Percentiles rank a stretch among this genome's conserved stretches.
These are phyloP conservation scores for Ophiostoma populinum DNA, from an alignment of 2,329 filamentous ascomycete genomes.

Conservation along the genomic window DNA sequence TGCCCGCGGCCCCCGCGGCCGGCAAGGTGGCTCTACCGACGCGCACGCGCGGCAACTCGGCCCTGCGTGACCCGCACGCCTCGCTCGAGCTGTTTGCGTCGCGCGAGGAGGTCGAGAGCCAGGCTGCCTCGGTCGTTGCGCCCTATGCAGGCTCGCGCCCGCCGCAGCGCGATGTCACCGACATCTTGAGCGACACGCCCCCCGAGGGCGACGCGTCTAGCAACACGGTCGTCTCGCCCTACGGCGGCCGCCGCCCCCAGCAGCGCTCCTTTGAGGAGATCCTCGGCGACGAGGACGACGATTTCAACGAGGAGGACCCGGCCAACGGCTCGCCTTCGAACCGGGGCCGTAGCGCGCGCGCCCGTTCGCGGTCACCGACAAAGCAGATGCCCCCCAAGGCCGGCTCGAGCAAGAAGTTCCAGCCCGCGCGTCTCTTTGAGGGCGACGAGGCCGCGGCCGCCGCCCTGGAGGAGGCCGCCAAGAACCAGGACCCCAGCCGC, in stretches of 20 bases:
- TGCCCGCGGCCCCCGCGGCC: constrained; percentile 10
- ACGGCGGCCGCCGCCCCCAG: constrained; percentile 36
- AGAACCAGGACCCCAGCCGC: no score
- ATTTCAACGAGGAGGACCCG: constrained; percentile 11
- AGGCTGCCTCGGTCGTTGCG: constrained; percentile 28
- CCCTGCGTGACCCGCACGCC: constrained; percentile 46
- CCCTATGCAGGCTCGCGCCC: constrained; percentile 44
- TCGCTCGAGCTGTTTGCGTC: constrained; percentile 60
- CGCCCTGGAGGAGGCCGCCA: constrained; percentile 15
- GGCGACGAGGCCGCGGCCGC: constrained; percentile 15
- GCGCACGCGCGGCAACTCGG: constrained; percentile 34
- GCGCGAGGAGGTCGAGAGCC: constrained; percentile 35
- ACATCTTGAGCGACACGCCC: constrained; percentile 47
- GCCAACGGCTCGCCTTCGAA: neutral
- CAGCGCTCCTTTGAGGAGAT: constrained; percentile 60
- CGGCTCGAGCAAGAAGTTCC: constrained; percentile 43
- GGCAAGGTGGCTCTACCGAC: constrained; percentile 18
- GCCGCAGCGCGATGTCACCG: constrained; percentile 50
- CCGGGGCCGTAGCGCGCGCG: constrained; percentile 19
- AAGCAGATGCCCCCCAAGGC: constrained; percentile 31
- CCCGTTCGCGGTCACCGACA: constrained; percentile 24
- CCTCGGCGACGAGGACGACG: constrained; percentile 32
- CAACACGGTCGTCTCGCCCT: constrained; percentile 20
- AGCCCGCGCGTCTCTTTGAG: constrained; percentile 46
- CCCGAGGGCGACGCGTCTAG: constrained; percentile 20